A percentile compares a stretch with the other conserved stretches of the same genome.
These are phyloP conservation scores for Teratosphaeria zuluensis DNA, from an alignment of 2,329 filamentous ascomycete species.

Conservation along the genomic window DNA sequence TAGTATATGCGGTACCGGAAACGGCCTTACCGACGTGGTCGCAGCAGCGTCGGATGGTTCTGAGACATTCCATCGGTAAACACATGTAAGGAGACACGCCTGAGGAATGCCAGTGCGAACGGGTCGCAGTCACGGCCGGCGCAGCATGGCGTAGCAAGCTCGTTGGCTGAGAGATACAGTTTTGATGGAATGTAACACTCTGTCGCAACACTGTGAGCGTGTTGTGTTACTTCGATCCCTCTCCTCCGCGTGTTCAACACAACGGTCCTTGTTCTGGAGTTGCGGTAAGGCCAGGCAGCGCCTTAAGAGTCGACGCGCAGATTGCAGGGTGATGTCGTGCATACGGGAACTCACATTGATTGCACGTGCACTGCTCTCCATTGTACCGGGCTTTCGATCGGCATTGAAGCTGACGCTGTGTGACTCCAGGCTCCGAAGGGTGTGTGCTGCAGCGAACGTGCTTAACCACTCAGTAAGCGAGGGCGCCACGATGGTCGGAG, in stretches of 20 bases:
- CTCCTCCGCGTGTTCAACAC: conserved; percentile 4
- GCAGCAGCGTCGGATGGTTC: conserved; percentile 17
- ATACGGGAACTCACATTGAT: background rate
- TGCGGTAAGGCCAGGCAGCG: conserved; percentile 1
- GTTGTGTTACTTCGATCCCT: conserved; percentile 13
- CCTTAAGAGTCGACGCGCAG: background rate
- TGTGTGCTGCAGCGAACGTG: background rate
- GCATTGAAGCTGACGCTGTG: background rate
- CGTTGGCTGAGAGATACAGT: conserved; percentile 18
- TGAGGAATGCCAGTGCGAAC: conserved; percentile 13
- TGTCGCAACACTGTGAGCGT: conserved; percentile 18
- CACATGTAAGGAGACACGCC: conserved; percentile 20
- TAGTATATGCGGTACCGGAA: conserved; percentile 23
- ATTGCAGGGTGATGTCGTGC: background rate
- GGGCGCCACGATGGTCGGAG: background rate
- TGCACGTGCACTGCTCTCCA: background rate
- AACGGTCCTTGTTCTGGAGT: background rate
- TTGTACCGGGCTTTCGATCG: background rate
- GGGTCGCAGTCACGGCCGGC: conserved; percentile 7
- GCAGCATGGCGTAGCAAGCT: conserved; percentile 12
- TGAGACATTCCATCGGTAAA: conserved; percentile 24
- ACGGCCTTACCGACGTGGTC: conserved; percentile 18
- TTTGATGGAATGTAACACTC: conserved; percentile 15
- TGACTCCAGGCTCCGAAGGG: background rate
- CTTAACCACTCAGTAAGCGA: background rate